These are phyloP conservation scores for Auricularia heimuer DNA, from an alignment of 768 basidiomycete species.

Conservation along the genomic window DNA sequence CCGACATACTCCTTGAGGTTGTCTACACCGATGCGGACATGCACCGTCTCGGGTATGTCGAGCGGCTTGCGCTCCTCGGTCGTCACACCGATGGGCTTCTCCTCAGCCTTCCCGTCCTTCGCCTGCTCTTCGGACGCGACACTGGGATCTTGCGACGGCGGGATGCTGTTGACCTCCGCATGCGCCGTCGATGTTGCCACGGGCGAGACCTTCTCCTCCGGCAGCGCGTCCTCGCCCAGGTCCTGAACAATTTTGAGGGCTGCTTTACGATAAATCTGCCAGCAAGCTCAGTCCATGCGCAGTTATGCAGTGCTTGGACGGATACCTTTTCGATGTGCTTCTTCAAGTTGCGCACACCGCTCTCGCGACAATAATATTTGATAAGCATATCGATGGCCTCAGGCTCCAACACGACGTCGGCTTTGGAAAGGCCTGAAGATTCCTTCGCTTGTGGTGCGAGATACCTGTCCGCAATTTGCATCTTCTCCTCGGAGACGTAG, in stretches of 20 bases:
- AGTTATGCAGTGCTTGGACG: not conserved
- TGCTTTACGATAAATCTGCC: slow-evolving; percentile 91
- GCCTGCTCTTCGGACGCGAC: slow-evolving; percentile 13
- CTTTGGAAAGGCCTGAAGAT: slow-evolving; percentile 73
- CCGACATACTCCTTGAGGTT: slow-evolving; percentile 96
- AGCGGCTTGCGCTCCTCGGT: slow-evolving; percentile 74
- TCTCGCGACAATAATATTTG: slow-evolving; percentile 95
- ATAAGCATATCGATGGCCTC: slow-evolving; percentile 80
- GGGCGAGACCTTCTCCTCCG: slow-evolving; percentile 38
- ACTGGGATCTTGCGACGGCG: slow-evolving; percentile 42
- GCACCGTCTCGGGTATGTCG: slow-evolving; percentile 66
- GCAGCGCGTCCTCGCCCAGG: slow-evolving; percentile 76
- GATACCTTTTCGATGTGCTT: slow-evolving; percentile 95
- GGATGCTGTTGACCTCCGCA: slow-evolving; percentile 11
- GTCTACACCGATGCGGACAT: slow-evolving; percentile 72
- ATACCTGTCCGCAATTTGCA: slow-evolving; percentile 77
- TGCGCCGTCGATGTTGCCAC: slow-evolving; percentile 10
- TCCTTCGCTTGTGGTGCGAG: slow-evolving; percentile 91
- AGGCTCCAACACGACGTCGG: slow-evolving; percentile 70
- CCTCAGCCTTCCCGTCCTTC: slow-evolving; percentile 23
- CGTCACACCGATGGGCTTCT: slow-evolving; percentile 44
- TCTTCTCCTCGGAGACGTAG: slow-evolving; percentile 90
- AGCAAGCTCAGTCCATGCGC: not conserved
- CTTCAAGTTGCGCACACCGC: slow-evolving; percentile 93
- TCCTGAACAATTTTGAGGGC: slow-evolving; percentile 86